Evolutionary conservation across 306 rosid species (phyloP), one percentile per base, ranked within the genome.

Genomic region (Abrus precatorius): DNA sequence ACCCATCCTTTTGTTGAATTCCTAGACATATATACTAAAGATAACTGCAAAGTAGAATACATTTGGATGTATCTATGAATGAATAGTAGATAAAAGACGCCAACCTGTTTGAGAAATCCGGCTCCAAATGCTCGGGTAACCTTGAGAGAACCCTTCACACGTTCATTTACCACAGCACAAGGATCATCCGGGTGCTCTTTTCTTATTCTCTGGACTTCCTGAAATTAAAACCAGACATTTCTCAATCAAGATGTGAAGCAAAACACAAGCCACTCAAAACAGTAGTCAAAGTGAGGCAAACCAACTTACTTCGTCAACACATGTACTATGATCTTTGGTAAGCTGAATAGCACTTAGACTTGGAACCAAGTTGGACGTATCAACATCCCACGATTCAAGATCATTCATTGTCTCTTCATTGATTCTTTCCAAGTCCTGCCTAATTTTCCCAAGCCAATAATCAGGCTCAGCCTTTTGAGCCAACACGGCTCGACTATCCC

Each of bases 61-160:
- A 50, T 66, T 43, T 54, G 61, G 49, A 48, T 14, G 72, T 50
- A 80, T 5, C 32, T 0, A 36, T 36, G 40, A 36, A 33, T 12
- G 36, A 52, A 57, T 4, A 12, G 47, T 61, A 64, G 41, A 33
- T 52, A 20, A 20, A 20, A 20, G 20, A 20, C 20, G 20, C 56
- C 33, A 78, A 96, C 99, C 99, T 93, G 97, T 88, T 96, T 96
- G 82, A 96, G 98, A 82, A 92, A 96, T 69, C 98, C 99, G 4
- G 99, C 98, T 67, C 99, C 99, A 45, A 93, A 96, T 8, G 99
- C 98, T 28, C 98, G 90, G 4, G 99, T 93, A 73, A 96, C 99
- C 92, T 92, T 93, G 85, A 96, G 86, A 52, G 94, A 93, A 68
- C 99, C 98, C 82, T 96, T 96, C 8, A 96, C 99, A 13, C 99